Evolutionary conservation across 345 rosid genomes (phyloP), one percentile per base, ranked within the genome.

Genomic region (Aurinia saxatilis): DNA sequence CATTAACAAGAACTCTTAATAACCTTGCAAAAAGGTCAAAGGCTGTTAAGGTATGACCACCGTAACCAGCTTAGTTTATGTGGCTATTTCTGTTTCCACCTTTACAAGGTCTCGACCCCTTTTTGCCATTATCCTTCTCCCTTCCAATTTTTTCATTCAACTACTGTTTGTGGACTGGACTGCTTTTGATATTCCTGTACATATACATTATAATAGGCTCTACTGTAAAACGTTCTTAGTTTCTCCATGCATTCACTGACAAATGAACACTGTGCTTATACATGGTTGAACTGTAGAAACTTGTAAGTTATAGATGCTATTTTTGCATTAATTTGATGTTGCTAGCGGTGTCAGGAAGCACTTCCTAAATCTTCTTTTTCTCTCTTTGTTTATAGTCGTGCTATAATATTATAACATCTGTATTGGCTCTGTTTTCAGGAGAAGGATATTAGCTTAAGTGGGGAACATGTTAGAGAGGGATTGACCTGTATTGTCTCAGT

Each of bases 381-480:
- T 17, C 38, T 29, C 30, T 29, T 13, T 37, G 48, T 61, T 14
- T 15, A 15, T 58, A 42, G 35, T 42, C 23, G 6, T 54, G 21
- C 35, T 13, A 36, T n/a, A 10, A 9, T 8, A 2, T 8, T 18
- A 1, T 49, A 7, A 10, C 15, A 23, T 34, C 14, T 41, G 7
- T 42, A 16, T 37, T 64, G 25, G 56, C 6, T 70, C 53, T 62
- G 19, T 47, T 77, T 78, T 40, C 83, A 93, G 99, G 96, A 95
- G 30, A 95, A 87, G 68, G 99, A 90, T 73, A 84, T 88, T 48
- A 88, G 53, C 75, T 74, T 95, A 76, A 84, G 96, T 41, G 97
- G 97, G 52, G 97, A 95, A 67, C 97, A 95, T 73, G 97, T 95
- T 12, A 77, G 97, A 80, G 99, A 95, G 68, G 99, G 99, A 50